Evolutionary conservation across 176 grass and related monocot species (phyloP), one percentile per base, ranked within the genome.

Genomic region (Secale cereale): DNA sequence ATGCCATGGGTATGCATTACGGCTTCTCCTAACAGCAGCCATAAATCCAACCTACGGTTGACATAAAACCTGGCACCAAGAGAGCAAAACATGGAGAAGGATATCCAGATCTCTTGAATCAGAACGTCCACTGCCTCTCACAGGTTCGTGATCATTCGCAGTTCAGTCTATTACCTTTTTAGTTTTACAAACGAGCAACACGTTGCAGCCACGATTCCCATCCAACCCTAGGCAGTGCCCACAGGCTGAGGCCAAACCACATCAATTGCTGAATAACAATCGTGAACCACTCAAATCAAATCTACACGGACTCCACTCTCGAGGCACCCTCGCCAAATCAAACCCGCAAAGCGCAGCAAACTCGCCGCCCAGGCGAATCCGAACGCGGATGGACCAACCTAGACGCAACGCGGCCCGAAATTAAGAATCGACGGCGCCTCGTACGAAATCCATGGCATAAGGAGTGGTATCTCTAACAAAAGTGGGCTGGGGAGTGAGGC

Each of bases 211-310:
- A 57, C 10, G 48, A 4, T 37, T 28, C 15, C n/a, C 30, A 66
- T 39, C 60, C 6, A 85, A 64, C 39, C 27, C 32, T 74, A 61
- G 54, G n/a, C 36, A 31, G 67, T 65, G 73, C 14, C 43, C 48
- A 75, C 45, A 85, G 13, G 52, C 22, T 48, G 23, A 74, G 4
- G 40, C 37, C 70, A 77, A 50, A 63, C 4, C 50, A 13, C 46
- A 54, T 6, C 14, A 19, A 50, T n/a, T 54, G 40, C 69, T 27
- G 74, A 76, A 84, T 40, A 69, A 25, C 61, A 80, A 50, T 54
- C 67, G 48, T 50, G 76, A 82, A 80, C 22, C 74, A 65, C 73
- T 30, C 32, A 28, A 73, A 83, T 23, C 17, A n/a, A 78, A 83
- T 59, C 17, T 83, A 78, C 33, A 45, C 5, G 29, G 30, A 86